Evolutionary conservation across 2,329 filamentous ascomycete genomes (phyloP).

Genomic region (Chaetomium globosum): DNA sequence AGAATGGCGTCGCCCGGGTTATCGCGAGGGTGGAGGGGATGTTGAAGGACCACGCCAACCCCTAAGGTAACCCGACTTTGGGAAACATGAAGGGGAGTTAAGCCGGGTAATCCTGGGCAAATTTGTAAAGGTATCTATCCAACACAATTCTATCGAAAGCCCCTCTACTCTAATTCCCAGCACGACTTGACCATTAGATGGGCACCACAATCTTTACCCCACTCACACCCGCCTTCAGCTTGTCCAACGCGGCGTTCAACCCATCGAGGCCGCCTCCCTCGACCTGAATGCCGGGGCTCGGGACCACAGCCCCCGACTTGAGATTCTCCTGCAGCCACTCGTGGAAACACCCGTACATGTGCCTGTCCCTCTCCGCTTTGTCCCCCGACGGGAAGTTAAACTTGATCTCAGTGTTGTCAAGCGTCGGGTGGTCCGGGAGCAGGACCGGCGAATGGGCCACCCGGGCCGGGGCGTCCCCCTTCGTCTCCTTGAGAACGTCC

Average conservation of each 20-base stretch:
- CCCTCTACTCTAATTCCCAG: too few species aligned
- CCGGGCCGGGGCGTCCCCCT: neutral
- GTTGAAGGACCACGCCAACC: too few species aligned
- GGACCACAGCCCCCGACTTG: neutral
- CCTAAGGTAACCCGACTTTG: too few species aligned
- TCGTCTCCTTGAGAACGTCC: neutral
- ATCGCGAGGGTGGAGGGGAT: too few species aligned
- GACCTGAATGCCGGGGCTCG: neutral
- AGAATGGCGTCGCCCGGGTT: too few species aligned
- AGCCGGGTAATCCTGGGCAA: too few species aligned
- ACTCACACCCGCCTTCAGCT: neutral
- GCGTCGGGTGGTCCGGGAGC: neutral
- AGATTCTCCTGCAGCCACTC: neutral
- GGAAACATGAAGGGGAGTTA: too few species aligned
- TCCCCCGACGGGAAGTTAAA: neutral
- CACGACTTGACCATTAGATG: neutral
- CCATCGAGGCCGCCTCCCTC: neutral
- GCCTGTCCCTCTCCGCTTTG: neutral
- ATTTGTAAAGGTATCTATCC: too few species aligned
- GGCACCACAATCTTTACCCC: neutral
- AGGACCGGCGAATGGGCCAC: neutral
- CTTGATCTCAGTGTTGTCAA: neutral
- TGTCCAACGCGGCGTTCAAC: neutral
- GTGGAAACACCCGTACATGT: neutral
- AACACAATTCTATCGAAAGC: too few species aligned